Conservation (phyloP, 2,329 filamentous ascomycete species). For the Fusarium fujikuroi region DNA sequence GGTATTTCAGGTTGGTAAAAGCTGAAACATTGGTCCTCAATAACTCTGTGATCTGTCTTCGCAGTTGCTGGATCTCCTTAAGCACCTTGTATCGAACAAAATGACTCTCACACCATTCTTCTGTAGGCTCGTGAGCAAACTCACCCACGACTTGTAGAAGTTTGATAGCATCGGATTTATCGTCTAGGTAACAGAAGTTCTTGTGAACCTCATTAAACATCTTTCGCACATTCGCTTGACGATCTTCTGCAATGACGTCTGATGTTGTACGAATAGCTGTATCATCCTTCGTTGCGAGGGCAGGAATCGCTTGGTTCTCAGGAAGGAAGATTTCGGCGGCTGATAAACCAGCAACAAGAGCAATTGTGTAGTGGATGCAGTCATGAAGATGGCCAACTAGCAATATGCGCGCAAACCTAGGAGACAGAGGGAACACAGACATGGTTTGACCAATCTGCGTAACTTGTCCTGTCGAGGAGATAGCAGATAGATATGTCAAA, state of each 20-base stretch:
- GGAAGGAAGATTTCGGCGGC: conserved; percentile 89
- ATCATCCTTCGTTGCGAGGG: conserved; percentile 58
- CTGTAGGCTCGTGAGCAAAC: conserved; percentile 78
- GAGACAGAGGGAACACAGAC: conserved; percentile 88
- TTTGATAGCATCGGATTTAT: conserved; percentile 88
- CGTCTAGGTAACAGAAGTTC: conserved; percentile 83
- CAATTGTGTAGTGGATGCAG: conserved; percentile 86
- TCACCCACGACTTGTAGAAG: conserved; percentile 88
- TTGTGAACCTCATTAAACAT: conserved; percentile 77
- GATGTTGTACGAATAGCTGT: conserved; percentile 68
- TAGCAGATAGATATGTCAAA: conserved; percentile 84
- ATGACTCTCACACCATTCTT: conserved; percentile 81
- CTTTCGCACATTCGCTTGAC: conserved; percentile 70
- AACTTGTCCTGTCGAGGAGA: conserved; percentile 77
- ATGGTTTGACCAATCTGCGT: conserved; percentile 84
- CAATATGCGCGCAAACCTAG: conserved; percentile 92
- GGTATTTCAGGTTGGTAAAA: conserved; percentile 67
- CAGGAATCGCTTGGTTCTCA: conserved; percentile 78
- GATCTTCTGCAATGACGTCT: conserved; percentile 77
- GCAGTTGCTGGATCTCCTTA: conserved; percentile 85
- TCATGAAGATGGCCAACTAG: conserved; percentile 84
- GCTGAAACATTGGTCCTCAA: conserved; percentile 78
- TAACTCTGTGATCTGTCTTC: conserved; percentile 83
- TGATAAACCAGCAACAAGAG: conserved; percentile 87
- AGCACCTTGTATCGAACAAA: conserved; percentile 91